phyloP scores from a whole-genome alignment of 805 yeast species.

The Spathaspora arborariae region DNA sequence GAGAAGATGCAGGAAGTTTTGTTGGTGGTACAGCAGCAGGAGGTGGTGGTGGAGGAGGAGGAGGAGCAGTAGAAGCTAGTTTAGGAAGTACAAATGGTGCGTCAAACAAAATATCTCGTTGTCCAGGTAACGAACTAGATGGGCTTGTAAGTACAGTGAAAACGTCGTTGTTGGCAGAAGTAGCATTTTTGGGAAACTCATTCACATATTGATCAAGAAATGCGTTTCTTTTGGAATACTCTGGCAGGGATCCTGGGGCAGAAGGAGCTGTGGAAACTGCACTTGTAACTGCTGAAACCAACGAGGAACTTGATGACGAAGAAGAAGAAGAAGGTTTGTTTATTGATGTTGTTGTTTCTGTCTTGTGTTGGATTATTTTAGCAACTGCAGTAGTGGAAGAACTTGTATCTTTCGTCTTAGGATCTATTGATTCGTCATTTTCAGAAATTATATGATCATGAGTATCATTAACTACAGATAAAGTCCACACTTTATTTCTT shows the following conservation, averaged over 20 bases:
- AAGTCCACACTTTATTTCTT: slow-evolving; percentile 51
- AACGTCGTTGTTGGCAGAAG: not conserved
- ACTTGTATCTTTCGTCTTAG: too few relatives aligned
- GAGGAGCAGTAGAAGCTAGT: not conserved
- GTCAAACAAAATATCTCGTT: not conserved
- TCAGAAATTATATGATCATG: slow-evolving; percentile 46
- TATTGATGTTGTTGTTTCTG: not conserved
- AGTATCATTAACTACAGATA: slow-evolving; percentile 55
- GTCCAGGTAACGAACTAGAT: not conserved
- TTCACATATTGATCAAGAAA: not conserved
- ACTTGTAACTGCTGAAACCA: not conserved
- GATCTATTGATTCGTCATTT: not conserved
- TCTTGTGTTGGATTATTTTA: not conserved
- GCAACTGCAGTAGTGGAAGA: not conserved
- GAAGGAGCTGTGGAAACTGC: not conserved
- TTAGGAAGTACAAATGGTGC: not conserved
- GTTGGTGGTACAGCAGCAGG: not conserved
- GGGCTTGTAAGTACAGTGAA: not conserved
- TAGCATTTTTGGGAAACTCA: not conserved
- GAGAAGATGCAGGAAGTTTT: not conserved
- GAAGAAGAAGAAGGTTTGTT: not conserved
- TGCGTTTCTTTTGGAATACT: not conserved
- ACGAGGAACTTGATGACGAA: not conserved
- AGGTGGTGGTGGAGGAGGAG: not conserved
- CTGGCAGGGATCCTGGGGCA: not conserved